phyloP scores from a whole-genome alignment of 2,329 filamentous ascomycete species.

The Diaporthe capsici region DNA sequence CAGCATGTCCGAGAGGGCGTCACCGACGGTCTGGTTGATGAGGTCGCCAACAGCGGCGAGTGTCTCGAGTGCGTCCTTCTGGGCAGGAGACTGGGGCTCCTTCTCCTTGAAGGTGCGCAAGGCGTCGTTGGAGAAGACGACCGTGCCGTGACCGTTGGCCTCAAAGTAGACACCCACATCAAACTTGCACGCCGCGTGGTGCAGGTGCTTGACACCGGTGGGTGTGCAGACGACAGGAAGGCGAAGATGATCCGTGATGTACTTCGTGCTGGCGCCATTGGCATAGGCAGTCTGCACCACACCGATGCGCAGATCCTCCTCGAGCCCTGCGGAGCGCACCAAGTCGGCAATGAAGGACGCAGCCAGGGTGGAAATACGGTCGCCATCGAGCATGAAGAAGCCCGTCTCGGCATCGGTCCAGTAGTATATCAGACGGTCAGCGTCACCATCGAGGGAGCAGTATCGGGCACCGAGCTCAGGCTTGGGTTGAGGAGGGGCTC shows the following conservation, averaged over 20 bases:
- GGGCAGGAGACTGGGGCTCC: conserved; percentile 89
- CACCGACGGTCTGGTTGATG: conserved; percentile 98
- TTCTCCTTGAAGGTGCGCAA: conserved; percentile 83
- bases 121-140: conserved; percentile 91
- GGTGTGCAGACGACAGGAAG: conserved; percentile 93
- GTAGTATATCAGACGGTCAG: conserved; percentile 96
- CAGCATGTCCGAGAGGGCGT: conserved; percentile 95
- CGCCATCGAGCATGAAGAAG: conserved; percentile 95
- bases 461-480: conserved; percentile 82
- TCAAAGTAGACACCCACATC: conserved; percentile 99
- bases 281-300: conserved; percentile 98
- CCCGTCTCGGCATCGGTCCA: conserved; percentile 85
- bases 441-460: conserved; percentile 95
- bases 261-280: conserved; percentile 94
- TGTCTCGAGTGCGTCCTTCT: conserved; percentile 89
- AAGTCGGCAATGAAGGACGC: conserved; percentile 95
- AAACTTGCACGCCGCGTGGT: conserved; percentile 95
- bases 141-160: conserved; percentile 97
- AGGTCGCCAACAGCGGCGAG: conserved; percentile 87
- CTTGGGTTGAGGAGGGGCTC: conserved; percentile 86
- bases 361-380: conserved; percentile 94
- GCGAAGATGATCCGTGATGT: conserved; percentile 88
- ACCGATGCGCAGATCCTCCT: conserved; percentile 87
- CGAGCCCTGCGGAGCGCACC: conserved; percentile 82
- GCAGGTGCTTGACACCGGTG: conserved; percentile 96